These are phyloP conservation scores for Polysphondylium violaceum DNA, from an alignment of 78 protist species.

Conservation along the genomic window DNA sequence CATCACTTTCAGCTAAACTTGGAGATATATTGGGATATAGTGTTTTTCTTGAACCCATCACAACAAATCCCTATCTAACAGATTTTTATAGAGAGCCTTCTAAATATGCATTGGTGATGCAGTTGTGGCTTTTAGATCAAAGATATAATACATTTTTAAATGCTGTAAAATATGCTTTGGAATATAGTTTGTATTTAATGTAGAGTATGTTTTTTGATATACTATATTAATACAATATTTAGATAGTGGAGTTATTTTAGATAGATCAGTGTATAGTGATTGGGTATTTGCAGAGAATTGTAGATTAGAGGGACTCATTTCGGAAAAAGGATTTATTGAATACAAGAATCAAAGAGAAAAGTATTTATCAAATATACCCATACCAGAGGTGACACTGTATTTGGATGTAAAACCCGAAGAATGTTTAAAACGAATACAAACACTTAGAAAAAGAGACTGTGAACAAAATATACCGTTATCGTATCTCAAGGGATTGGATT, in stretches of 20 bases:
- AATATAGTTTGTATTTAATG: background rate
- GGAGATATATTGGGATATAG: constrained; percentile 46
- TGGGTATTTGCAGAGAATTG: constrained; percentile 88
- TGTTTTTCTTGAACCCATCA: constrained; percentile 83
- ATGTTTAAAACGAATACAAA: constrained; percentile 78
- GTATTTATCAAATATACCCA: constrained; percentile 41
- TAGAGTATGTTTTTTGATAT: too few relatives aligned
- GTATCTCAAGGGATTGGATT: constrained; percentile 75
- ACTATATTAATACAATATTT: background rate
- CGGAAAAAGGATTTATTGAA: constrained; percentile 52
- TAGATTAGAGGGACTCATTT: constrained; percentile 77
- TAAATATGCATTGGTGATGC: constrained; percentile 85
- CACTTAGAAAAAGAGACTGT: constrained; percentile 77
- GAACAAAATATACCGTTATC: constrained; percentile 85
- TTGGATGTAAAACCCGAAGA: constrained; percentile 72
- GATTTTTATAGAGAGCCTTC: constrained; percentile 79
- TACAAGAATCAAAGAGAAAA: constrained; percentile 42
- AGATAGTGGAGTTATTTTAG: constrained; percentile 84
- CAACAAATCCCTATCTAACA: constrained; percentile 84
- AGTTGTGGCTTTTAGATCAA: constrained; percentile 81
- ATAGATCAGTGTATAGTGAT: constrained; percentile 89
- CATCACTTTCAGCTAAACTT: constrained; percentile 42
- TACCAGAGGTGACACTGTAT: constrained; percentile 75
- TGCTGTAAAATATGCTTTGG: constrained; percentile 37
- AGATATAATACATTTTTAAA: constrained; percentile 66